Base-by-base conservation (phyloP, 257 asterid genomes). In the Scutellaria baicalensis region DNA sequence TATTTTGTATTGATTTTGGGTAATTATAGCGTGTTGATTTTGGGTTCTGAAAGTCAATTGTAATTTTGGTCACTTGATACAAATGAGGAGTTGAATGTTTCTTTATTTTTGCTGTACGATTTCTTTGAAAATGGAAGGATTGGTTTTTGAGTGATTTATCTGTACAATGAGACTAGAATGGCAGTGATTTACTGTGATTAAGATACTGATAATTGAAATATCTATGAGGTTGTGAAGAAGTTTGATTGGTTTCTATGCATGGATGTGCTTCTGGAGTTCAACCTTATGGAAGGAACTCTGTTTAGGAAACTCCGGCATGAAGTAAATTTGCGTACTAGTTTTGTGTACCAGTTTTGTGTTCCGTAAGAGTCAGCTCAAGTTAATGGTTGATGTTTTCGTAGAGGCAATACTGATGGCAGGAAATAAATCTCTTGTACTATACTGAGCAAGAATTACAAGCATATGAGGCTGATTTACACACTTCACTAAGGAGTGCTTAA, bases 1-100 rank as follows among this genome's bases (percentile, higher is more conserved):
- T 27, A 1, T 27, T 0, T 9, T 48, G 12, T 21, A 1, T 16
- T 18, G 9, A 21, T 48, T 59, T 33, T 40, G 56, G 33, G 72
- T 23, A 17, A 18, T 50, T 55, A 14, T 36, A 38, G 13, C 59
- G 13, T 59, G 72, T 58, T 68, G 59, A 64, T 8, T 50, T 56
- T 59, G 68, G 74, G 57, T 69, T 76, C 31, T 43, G 64, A n/a
- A 39, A 68, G 11, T 70, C 35, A 8, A 49, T 42, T 35, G n/a
- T 50, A 33, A 20, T 68, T 45, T 1, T 52, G 18, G 64, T 9
- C 57, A 6, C 49, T 50, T 12, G 62, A 23, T 35, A 23, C 33
- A 35, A 48, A 9, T 49, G 39, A 21, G 64, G 39, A 52, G 33
- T 52, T 43, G 49, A 4, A 43, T 49, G 49, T 66, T 14, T 35